These are phyloP conservation scores for Colletotrichum sp. DNA, from an alignment of 2,329 filamentous ascomycete genomes.

Conservation along the genomic window DNA sequence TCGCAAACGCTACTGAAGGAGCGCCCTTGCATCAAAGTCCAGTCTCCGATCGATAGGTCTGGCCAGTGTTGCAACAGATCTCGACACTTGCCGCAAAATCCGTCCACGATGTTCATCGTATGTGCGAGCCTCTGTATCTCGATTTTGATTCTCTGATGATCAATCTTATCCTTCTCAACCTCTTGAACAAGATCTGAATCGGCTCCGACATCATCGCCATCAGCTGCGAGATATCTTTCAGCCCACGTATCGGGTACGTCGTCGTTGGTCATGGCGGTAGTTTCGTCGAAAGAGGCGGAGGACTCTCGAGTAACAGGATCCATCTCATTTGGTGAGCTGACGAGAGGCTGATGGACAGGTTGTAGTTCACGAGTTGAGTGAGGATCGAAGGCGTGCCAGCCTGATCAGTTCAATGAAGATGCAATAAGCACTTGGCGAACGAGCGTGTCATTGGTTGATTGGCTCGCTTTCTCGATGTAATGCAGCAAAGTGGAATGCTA, in stretches of 20 bases:
- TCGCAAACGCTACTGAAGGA: not conserved
- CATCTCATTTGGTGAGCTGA: not conserved
- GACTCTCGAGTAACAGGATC: not conserved
- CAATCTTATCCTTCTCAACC: not conserved
- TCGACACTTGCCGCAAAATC: not conserved
- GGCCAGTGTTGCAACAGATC: not conserved
- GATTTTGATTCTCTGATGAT: accelerated
- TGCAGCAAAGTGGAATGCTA: not conserved
- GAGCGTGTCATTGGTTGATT: not conserved
- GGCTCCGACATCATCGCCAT: accelerated
- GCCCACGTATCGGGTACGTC: accelerated
- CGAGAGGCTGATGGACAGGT: accelerated
- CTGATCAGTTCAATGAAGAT: not conserved
- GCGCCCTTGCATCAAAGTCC: not conserved
- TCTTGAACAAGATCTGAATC: not conserved
- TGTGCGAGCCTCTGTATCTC: not conserved
- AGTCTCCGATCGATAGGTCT: not conserved
- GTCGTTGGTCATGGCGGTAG: not conserved
- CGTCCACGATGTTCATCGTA: not conserved
- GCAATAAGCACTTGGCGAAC: not conserved
- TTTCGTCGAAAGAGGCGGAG: accelerated
- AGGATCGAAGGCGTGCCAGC: accelerated
- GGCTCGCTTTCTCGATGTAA: accelerated
- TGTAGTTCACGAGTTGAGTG: not conserved
- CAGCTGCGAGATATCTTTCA: not conserved